phyloP scores from a whole-genome alignment of 208 protist genomes.

The Wallacemonas rigidus region DNA sequence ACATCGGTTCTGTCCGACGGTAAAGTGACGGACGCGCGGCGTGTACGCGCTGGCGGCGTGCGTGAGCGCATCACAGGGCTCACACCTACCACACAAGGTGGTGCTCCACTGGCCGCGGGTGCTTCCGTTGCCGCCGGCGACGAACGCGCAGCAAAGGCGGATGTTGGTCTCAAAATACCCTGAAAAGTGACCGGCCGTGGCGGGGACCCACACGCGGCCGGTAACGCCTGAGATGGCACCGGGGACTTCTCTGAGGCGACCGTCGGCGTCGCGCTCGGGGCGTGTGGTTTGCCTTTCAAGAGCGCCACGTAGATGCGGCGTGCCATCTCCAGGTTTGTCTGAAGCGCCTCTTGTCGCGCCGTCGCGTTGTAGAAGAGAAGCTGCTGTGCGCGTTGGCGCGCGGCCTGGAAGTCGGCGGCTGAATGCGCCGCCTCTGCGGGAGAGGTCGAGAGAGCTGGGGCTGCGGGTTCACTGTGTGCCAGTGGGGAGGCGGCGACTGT shows the following conservation, averaged over 20 bases:
- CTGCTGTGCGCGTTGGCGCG: conserved; percentile 18
- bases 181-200: neutral
- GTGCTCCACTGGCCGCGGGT: neutral
- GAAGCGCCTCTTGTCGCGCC: neutral
- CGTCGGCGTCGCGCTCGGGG: neutral
- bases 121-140: neutral
- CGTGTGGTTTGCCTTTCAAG: neutral
- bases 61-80: neutral
- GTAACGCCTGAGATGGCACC: neutral
- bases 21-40: neutral
- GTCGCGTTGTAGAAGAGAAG: conserved; percentile 26
- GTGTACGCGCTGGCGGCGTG: neutral
- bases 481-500: too few relatives aligned
- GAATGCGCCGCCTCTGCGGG: too few relatives aligned
- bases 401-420: conserved; percentile 1
- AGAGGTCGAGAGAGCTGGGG: too few relatives aligned
- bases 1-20: neutral
- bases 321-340: conserved; percentile 17
- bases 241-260: too few relatives aligned
- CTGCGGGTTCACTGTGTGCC: too few relatives aligned
- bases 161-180: conserved; percentile 1
- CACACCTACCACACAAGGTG: neutral
- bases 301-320: conserved; percentile 20
- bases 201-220: neutral
- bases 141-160: neutral